Evolutionary conservation across 495 filamentous ascomycete species (phyloP).

Genomic region (Penicillium paradoxum): DNA sequence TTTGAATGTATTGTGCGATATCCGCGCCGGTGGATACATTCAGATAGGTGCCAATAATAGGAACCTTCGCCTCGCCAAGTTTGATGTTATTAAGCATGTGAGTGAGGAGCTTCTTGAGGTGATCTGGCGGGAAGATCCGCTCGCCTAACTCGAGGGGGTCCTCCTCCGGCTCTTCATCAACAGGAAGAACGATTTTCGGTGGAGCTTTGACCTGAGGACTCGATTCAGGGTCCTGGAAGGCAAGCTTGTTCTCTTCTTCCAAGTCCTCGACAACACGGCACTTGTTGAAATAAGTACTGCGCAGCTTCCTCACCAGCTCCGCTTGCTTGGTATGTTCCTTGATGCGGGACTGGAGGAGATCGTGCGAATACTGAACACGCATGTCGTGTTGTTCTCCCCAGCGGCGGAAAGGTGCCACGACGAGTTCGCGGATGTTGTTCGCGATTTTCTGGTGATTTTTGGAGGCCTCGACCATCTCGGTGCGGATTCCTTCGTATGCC

Average conservation of each 20-base stretch:
- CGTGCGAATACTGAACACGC: constrained; percentile 87
- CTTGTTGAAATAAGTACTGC: constrained; percentile 97
- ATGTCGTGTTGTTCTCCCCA: constrained; percentile 94
- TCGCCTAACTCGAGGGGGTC: constrained; percentile 90
- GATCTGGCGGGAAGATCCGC: constrained; percentile 71
- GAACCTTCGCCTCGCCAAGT: constrained; percentile 85
- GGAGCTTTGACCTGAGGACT: constrained; percentile 47
- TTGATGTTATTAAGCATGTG: constrained; percentile 86
- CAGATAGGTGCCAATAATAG: constrained; percentile 89
- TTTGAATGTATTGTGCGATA: constrained; percentile 92
- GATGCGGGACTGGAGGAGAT: constrained; percentile 82
- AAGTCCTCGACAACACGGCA: constrained; percentile 93
- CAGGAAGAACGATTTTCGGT: constrained; percentile 59
- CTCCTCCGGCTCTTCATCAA: constrained; percentile 55
- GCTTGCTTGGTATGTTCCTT: constrained; percentile 90
- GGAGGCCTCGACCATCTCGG: constrained; percentile 89
- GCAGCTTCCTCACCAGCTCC: constrained; percentile 82
- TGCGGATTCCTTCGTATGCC: constrained; percentile 93
- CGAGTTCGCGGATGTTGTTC: constrained; percentile 90
- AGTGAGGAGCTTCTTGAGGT: constrained; percentile 80
- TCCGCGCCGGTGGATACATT: constrained; percentile 87
- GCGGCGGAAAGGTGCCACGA: constrained; percentile 85
- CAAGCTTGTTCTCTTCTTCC: constrained; percentile 97
- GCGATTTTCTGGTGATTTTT: constrained; percentile 92
- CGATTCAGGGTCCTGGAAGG: constrained; percentile 78